phyloP scores from a whole-genome alignment of 2,329 filamentous ascomycete species.

The Sphaerulina musiva region DNA sequence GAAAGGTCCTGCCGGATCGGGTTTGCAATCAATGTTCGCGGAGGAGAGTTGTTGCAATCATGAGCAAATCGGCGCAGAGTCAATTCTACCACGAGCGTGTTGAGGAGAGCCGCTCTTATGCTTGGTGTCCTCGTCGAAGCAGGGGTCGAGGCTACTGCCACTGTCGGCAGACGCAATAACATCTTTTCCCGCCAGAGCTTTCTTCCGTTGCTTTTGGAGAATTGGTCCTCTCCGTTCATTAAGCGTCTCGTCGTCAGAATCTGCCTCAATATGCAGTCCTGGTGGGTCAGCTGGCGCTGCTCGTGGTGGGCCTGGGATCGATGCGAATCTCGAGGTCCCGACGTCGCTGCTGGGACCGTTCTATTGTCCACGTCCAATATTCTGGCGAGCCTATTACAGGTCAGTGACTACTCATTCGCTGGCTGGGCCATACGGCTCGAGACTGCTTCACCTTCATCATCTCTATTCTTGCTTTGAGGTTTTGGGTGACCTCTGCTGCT shows the following conservation, averaged over 20 bases:
- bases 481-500: constrained; percentile 94
- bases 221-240: too few species aligned
- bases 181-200: too few species aligned
- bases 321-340: background rate
- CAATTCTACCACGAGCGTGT: too few species aligned
- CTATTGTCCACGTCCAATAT: constrained; percentile 24
- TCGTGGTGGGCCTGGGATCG: background rate
- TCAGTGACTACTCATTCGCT: background rate
- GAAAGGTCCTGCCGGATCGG: background rate
- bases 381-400: constrained; percentile 24
- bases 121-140: too few species aligned
- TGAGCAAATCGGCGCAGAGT: background rate
- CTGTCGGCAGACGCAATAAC: too few species aligned
- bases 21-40: background rate
- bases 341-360: background rate
- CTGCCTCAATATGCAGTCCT: background rate
- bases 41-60: background rate
- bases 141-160: too few species aligned
- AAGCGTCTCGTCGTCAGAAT: too few species aligned
- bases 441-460: constrained; percentile 71
- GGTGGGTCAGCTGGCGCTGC: background rate
- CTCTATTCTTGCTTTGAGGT: constrained; percentile 93
- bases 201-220: background rate
- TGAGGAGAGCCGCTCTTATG: too few species aligned
- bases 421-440: too few species aligned